Conservation (phyloP, 2,329 filamentous ascomycete genomes). For the Xylaria sp. region DNA sequence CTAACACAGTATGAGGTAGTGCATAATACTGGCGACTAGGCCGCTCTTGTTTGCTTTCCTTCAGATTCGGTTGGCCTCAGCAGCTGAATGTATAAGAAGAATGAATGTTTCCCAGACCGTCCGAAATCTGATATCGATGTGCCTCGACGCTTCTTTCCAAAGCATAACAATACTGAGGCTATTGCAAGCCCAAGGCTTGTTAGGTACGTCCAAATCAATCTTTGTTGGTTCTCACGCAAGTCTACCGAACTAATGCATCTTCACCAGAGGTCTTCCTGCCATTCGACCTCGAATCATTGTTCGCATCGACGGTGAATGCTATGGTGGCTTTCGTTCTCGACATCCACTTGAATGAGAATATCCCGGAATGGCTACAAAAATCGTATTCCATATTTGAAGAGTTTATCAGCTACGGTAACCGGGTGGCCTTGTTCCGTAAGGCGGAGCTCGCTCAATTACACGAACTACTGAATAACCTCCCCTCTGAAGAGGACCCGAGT, state of each 20-base stretch:
- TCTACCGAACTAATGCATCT: neutral
- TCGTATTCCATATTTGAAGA: constrained; percentile 10
- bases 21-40: constrained; percentile 4
- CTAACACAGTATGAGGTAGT: neutral
- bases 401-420: constrained; percentile 1
- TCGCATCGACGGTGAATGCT: neutral
- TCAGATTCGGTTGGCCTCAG: neutral
- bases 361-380: neutral
- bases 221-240: neutral
- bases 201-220: neutral
- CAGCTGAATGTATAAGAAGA: neutral
- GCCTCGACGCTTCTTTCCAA: neutral
- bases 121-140: constrained; percentile 5
- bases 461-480: neutral
- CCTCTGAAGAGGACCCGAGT: neutral
- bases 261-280: constrained; percentile 7
- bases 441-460: constrained; percentile 1
- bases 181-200: constrained; percentile 4
- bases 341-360: neutral
- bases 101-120: constrained; percentile 2
- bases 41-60: constrained; percentile 4
- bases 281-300: constrained; percentile 6
- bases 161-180: constrained; percentile 4
- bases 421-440: neutral
- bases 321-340: constrained; percentile 6